phyloP scores from a whole-genome alignment of 495 filamentous ascomycete genomes.

The Beverwykella pulmonaria region DNA sequence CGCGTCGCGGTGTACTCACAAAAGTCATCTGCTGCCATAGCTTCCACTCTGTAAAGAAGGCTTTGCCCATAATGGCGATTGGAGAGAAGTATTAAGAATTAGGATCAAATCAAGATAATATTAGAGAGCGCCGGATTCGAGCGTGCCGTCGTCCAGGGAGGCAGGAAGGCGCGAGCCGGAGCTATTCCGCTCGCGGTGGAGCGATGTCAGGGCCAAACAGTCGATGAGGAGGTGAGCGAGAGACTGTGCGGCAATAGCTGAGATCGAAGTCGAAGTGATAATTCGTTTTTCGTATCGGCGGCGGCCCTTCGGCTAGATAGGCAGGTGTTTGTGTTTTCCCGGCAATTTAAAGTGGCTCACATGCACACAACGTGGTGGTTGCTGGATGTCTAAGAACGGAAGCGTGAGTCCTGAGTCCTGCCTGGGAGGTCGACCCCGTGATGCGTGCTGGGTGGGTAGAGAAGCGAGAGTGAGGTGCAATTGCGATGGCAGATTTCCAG shows the following conservation, averaged over 20 bases:
- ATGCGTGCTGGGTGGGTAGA: neutral
- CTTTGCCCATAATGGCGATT: conserved; percentile 31
- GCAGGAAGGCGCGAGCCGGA: conserved; percentile 3
- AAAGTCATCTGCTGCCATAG: conserved; percentile 92
- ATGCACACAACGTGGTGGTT: conserved; percentile 28
- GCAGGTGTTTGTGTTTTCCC: conserved; percentile 5
- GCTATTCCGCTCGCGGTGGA: conserved; percentile 3
- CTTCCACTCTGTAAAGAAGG: conserved; percentile 76
- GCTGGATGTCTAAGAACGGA: conserved; percentile 28
- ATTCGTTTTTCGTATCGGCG: neutral
- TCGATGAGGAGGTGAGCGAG: neutral
- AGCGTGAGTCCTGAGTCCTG: neutral
- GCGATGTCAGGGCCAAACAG: conserved; percentile 9
- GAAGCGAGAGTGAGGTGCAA: neutral
- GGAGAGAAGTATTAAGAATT: conserved; percentile 17
- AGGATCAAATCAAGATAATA: conserved; percentile 13
- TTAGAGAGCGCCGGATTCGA: neutral
- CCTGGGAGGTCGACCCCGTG: neutral
- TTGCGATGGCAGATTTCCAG: neutral
- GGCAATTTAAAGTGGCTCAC: conserved; percentile 23
- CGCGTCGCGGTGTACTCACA: conserved; percentile 59
- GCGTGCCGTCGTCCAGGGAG: neutral
- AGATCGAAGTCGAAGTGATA: neutral
- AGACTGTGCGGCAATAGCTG: no score
- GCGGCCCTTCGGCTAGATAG: neutral